Conservation (phyloP, 78 protist genomes). For the Mantamonas sphyraenae region DNA sequence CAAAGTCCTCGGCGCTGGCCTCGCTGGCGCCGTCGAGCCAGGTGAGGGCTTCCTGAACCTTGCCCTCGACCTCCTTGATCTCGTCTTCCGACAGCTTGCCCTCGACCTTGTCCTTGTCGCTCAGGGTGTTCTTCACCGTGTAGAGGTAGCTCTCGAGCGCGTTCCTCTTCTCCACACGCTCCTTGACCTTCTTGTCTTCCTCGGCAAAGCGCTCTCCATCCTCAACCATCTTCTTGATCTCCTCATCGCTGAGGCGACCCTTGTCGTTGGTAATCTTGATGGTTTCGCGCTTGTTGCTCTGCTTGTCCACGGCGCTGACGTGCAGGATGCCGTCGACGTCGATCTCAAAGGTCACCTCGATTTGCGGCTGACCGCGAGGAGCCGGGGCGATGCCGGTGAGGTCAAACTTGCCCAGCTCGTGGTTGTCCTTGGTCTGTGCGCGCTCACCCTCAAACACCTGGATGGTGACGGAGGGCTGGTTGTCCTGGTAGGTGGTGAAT, state of each 20-base stretch:
- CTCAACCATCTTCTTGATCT: conserved; percentile 87
- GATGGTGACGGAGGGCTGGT: conserved; percentile 84
- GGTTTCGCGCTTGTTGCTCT: conserved; percentile 66
- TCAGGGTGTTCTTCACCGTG: conserved; percentile 44
- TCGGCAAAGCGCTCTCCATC: conserved; percentile 85
- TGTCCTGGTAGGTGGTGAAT: conserved; percentile 95
- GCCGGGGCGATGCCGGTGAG: conserved; percentile 87
- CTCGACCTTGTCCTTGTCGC: conserved; percentile 73
- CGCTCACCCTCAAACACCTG: conserved; percentile 98
- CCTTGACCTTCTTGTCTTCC: conserved; percentile 69
- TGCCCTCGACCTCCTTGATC: conserved; percentile 65
- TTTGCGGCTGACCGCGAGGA: conserved; percentile 91
- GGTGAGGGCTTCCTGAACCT: conserved; percentile 72
- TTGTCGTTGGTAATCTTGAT: conserved; percentile 92
- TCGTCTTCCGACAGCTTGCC: conserved; percentile 88
- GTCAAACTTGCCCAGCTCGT: conserved; percentile 85
- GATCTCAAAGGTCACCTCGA: conserved; percentile 87
- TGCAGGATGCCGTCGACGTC: conserved; percentile 88
- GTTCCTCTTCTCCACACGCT: conserved; percentile 71
- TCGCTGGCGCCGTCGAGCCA: conserved; percentile 88
- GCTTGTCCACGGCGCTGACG: conserved; percentile 90
- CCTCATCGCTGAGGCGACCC: conserved; percentile 78
- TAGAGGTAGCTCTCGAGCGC: conserved; percentile 73
- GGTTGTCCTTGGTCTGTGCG: conserved; percentile 84
- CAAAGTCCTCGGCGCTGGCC: conserved; percentile 85